Conservation (phyloP, 768 basidiomycete species). For the Xerocomus brunneocitrinus region DNA sequence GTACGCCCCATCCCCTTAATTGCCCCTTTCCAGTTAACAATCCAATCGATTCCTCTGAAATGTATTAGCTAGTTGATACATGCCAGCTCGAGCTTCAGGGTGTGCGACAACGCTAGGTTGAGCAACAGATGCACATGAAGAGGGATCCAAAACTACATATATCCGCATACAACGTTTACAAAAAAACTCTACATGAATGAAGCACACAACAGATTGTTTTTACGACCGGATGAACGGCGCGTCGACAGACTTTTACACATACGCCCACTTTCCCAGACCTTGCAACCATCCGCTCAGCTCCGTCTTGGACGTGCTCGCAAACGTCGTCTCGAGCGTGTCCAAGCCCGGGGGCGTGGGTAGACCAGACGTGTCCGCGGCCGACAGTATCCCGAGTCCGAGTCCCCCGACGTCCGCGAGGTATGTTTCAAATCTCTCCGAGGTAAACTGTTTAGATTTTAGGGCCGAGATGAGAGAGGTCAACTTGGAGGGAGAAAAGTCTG, state of each 20-base stretch:
- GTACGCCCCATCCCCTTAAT: background rate
- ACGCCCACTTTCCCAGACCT: conserved; percentile 36
- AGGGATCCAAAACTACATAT: background rate
- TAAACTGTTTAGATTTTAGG: conserved; percentile 37
- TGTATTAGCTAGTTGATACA: background rate
- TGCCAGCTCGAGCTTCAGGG: background rate
- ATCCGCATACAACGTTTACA: background rate
- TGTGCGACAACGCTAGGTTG: no score
- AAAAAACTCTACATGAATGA: background rate
- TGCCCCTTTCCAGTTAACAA: background rate
- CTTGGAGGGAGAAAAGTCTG: conserved; percentile 65
- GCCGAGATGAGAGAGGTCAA: conserved; percentile 55
- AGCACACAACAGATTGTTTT: background rate
- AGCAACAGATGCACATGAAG: no score
- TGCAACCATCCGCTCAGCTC: conserved; percentile 37
- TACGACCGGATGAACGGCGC: background rate
- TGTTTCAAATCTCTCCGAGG: conserved; percentile 36
- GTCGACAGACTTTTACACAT: conserved; percentile 23
- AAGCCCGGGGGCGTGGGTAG: conserved; percentile 26
- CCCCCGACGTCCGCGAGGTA: conserved; percentile 94
- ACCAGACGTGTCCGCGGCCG: conserved; percentile 30
- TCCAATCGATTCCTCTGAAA: background rate
- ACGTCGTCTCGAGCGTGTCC: conserved; percentile 18
- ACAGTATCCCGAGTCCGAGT: conserved; percentile 83
- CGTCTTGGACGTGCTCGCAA: conserved; percentile 23